A percentile compares a stretch with the other conserved stretches of the same genome.
Evolutionary conservation across 2,329 filamentous ascomycete species (phyloP).

Genomic region (Phialophora expanda): DNA sequence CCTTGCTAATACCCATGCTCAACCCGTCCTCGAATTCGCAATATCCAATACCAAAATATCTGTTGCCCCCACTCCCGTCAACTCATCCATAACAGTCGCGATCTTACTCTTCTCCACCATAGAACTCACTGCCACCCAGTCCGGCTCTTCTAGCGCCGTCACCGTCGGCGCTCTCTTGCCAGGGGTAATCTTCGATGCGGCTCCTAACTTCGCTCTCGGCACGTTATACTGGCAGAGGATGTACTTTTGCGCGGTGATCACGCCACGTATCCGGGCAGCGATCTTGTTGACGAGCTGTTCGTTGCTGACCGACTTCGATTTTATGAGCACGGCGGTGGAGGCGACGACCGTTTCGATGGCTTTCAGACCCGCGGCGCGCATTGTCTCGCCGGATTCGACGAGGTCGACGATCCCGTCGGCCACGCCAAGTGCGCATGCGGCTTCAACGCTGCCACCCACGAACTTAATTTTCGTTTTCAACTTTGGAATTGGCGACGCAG

Average conservation of each 20-base stretch:
- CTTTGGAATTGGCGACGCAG: slow-evolving; percentile 53
- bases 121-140: slow-evolving; percentile 90
- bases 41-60: slow-evolving; percentile 88
- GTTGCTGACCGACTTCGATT: slow-evolving; percentile 82
- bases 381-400: slow-evolving; percentile 97
- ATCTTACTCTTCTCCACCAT: slow-evolving; percentile 93
- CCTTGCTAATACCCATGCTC: slow-evolving; percentile 12
- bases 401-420: slow-evolving; percentile 97
- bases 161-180: slow-evolving; percentile 93
- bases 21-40: slow-evolving; percentile 71
- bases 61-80: slow-evolving; percentile 75
- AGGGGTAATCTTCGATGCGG: slow-evolving; percentile 79
- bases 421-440: slow-evolving; percentile 91
- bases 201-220: slow-evolving; percentile 68
- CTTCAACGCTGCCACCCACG: slow-evolving; percentile 94
- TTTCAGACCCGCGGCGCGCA: slow-evolving; percentile 92
- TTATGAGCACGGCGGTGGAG: slow-evolving; percentile 87
- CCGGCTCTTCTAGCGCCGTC: slow-evolving; percentile 83
- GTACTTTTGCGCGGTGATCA: slow-evolving; percentile 92
- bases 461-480: slow-evolving; percentile 89
- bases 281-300: slow-evolving; percentile 82
- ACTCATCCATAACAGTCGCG: slow-evolving; percentile 83
- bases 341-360: slow-evolving; percentile 92
- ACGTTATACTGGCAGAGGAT: slow-evolving; percentile 98
- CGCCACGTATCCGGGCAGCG: slow-evolving; percentile 82